Evolutionary conservation across 1,139 yeast genomes (phyloP), one percentile per base, ranked within the genome.

Genomic region (Komagataea norvegica): DNA sequence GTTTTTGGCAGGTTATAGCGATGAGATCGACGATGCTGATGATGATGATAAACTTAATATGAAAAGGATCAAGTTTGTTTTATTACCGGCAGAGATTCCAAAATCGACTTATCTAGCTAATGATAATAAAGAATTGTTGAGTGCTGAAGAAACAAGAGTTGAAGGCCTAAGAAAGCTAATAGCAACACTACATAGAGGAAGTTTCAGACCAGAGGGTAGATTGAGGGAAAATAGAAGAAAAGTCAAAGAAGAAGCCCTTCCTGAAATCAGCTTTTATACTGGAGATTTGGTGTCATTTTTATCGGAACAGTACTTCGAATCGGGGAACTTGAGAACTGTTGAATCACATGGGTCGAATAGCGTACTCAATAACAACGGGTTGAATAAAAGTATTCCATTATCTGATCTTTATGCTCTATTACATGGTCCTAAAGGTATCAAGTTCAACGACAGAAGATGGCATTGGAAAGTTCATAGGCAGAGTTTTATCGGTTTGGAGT

Each of bases 1-100:
- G 55, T 72, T 77, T 19, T 61, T 91, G 18, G 96, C 97, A 1
- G 98, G 98, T 0, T 86, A 82, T 57, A 88, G 82, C 26, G 95
- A 86, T 51, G 74, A 77, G 1, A 65, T 72, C 9, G 52, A 42
- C 8, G 95, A 95, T 1, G 96, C 96, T 0, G 94, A 84, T 51
- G 71, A 75, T 2, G 94, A 84, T 50, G 72, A 77, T 1, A 65
- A 72, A n/a, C 46, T 64, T 51, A 71, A 74, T 19, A 69, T 76
- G 27, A 72, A 70, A n/a, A 68, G 73, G 36, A 73, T 89, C 60
- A 83, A 93, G 52, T 86, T 88, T 59, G 96, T 88, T 8, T 70
- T 91, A 1, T 61, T 83, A 51, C 96, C 97, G 0, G 67, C 86
- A 1, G 83, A 76, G 5, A 68, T 80, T 14, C 80, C 88, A 1